These are phyloP conservation scores for Plantago coronopus DNA, from an alignment of 305 asterid species.

Conservation along the genomic window DNA sequence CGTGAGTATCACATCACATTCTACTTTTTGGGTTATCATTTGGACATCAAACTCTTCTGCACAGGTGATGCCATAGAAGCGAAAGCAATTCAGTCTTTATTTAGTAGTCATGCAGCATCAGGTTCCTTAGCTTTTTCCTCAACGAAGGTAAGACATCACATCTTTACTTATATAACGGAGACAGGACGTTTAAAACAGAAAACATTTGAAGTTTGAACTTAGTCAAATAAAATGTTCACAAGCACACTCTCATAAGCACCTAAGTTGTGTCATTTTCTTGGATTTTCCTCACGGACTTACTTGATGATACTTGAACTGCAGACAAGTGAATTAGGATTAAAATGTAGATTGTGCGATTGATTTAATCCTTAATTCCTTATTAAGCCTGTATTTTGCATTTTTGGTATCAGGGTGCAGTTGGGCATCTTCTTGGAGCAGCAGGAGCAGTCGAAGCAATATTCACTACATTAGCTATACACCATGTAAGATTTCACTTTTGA, in stretches of 20 bases:
- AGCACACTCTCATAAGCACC: not conserved
- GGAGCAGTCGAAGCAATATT: conserved; percentile 96
- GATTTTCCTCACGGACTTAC: no score
- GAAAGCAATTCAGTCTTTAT: conserved; percentile 67
- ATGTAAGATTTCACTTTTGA: conserved; percentile 38
- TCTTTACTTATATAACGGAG: not conserved
- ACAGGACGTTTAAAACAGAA: not conserved
- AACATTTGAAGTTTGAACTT: not conserved
- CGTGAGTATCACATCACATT: not conserved
- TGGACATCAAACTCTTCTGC: conserved; percentile 1
- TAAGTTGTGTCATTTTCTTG: no score
- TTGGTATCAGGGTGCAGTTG: conserved; percentile 83
- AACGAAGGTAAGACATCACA: conserved; percentile 59
- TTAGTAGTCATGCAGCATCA: conserved; percentile 62
- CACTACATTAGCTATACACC: conserved; percentile 67
- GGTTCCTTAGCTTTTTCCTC: conserved; percentile 78
- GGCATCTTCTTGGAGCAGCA: conserved; percentile 98
- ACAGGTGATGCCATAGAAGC: conserved; percentile 93
- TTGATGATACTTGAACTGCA: not conserved
- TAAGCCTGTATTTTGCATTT: conserved; percentile 3
- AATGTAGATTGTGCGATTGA: not conserved
- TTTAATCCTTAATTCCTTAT: not conserved
- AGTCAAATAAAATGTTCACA: not conserved
- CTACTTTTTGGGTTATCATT: not conserved
- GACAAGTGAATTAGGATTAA: not conserved